Evolutionary conservation across 2,329 filamentous ascomycete genomes (phyloP).

Genomic region (Microdochium bolleyi): DNA sequence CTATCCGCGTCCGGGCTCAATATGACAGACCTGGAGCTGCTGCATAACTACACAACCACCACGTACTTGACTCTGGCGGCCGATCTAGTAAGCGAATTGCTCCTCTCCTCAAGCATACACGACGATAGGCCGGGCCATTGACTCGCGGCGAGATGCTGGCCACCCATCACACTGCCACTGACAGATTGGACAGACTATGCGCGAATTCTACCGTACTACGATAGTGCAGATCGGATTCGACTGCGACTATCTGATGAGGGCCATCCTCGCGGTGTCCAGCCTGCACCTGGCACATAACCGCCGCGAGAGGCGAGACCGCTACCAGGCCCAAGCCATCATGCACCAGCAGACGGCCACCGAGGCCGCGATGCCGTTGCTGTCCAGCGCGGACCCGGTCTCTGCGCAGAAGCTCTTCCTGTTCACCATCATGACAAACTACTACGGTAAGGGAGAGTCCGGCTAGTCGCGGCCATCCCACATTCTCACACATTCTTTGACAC

Average conservation of each 20-base stretch:
- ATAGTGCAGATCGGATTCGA: slow-evolving; percentile 26
- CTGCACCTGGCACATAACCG: slow-evolving; percentile 25
- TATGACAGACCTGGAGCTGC: slow-evolving; percentile 26
- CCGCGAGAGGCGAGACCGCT: slow-evolving; percentile 15
- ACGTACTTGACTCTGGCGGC: slow-evolving; percentile 27
- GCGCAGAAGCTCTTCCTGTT: background rate
- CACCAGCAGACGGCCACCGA: slow-evolving; percentile 16
- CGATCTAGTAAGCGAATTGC: slow-evolving; percentile 7
- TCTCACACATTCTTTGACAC: background rate
- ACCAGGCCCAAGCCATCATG: slow-evolving; percentile 18
- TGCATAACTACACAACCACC: slow-evolving; percentile 30
- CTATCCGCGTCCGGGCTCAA: slow-evolving; percentile 8
- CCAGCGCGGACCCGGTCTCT: background rate
- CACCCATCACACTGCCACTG: background rate
- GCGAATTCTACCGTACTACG: slow-evolving; percentile 25
- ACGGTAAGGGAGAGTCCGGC: background rate
- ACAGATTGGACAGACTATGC: slow-evolving; percentile 9
- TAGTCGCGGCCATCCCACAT: background rate
- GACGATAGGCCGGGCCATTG: background rate
- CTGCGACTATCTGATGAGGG: slow-evolving; percentile 27
- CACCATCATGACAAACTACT: background rate
- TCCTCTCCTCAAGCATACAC: background rate
- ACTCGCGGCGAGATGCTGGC: background rate
- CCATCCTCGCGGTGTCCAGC: slow-evolving; percentile 27
- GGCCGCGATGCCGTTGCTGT: background rate